Evolutionary conservation across 176 grass and related monocot species (phyloP).

Genomic region (Oropetium thomaeum): DNA sequence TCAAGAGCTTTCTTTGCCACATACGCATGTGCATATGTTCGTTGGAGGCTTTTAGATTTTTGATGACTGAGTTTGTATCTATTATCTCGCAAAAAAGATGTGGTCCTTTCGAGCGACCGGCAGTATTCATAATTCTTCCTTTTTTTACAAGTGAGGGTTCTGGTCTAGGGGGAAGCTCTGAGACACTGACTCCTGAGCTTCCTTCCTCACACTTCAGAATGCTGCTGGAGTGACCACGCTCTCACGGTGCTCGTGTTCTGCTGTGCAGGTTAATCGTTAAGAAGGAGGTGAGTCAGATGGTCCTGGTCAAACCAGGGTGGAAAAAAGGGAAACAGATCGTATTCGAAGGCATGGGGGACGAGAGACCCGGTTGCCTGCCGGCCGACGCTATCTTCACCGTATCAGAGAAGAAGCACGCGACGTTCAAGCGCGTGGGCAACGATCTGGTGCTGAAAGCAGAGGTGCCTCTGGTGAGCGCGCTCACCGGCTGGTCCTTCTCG

Average conservation of each 20-base stretch:
- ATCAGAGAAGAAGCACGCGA: slow-evolving; percentile 68
- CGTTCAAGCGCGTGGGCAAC: slow-evolving; percentile 76
- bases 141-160: slow-evolving; percentile 22
- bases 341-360: slow-evolving; percentile 68
- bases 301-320: slow-evolving; percentile 79
- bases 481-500: slow-evolving; percentile 82
- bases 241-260: slow-evolving; percentile 1
- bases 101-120: slow-evolving; percentile 36
- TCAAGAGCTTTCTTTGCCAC: slow-evolving; percentile 33
- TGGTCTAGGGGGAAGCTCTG: slow-evolving; percentile 24
- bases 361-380: slow-evolving; percentile 66
- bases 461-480: slow-evolving; percentile 76
- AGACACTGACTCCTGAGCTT: slow-evolving; percentile 46
- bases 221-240: not conserved
- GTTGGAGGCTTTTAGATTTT: slow-evolving; percentile 32
- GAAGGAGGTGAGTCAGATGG: slow-evolving; percentile 64
- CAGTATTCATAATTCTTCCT: slow-evolving; percentile 12
- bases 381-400: slow-evolving; percentile 60
- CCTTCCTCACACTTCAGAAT: slow-evolving; percentile 3
- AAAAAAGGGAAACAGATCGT: slow-evolving; percentile 70
- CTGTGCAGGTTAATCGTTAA: slow-evolving; percentile 58
- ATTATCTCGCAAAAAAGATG: slow-evolving; percentile 30
- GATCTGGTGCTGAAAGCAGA: slow-evolving; percentile 89
- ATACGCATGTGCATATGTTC: slow-evolving; percentile 26
- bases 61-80: slow-evolving; percentile 35